Percentiles rank a stretch among this genome's conserved stretches.
These are phyloP conservation scores for Cryoendolithus antarcticus DNA, from an alignment of 2,329 filamentous ascomycete species.

Conservation along the genomic window DNA sequence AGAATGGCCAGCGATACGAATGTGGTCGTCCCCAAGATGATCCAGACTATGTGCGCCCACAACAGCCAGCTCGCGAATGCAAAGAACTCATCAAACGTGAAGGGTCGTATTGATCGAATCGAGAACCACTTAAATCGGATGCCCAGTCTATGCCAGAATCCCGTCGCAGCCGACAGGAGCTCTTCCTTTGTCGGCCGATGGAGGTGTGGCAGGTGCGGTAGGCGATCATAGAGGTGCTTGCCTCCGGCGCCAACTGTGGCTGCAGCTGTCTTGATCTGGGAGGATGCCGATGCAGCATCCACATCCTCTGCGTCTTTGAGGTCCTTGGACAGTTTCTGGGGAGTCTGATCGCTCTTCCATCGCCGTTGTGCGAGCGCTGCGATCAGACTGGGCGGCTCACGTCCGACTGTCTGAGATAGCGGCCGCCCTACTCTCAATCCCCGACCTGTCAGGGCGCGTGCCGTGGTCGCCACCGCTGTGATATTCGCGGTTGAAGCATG, in stretches of 20 bases:
- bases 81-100: slow-evolving; percentile 92
- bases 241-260: slow-evolving; percentile 7
- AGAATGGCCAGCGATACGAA: slow-evolving; percentile 90
- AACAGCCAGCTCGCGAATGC: slow-evolving; percentile 94
- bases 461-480: too few relatives aligned
- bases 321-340: too few relatives aligned
- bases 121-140: slow-evolving; percentile 97
- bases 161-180: slow-evolving; percentile 76
- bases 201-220: slow-evolving; percentile 43
- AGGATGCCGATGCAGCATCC: too few relatives aligned
- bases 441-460: too few relatives aligned
- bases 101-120: slow-evolving; percentile 83
- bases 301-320: too few relatives aligned
- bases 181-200: slow-evolving; percentile 89
- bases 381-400: neutral
- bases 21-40: slow-evolving; percentile 91
- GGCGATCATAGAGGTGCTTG: slow-evolving; percentile 39
- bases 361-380: slow-evolving; percentile 4
- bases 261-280: neutral
- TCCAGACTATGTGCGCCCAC: slow-evolving; percentile 85
- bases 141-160: slow-evolving; percentile 80
- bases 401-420: too few relatives aligned
- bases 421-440: too few relatives aligned
- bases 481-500: too few relatives aligned
- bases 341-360: slow-evolving; percentile 10